A percentile compares a stretch with the other conserved stretches of the same genome.
These are phyloP conservation scores for Pontederia paniculata DNA, from an alignment of 176 grass and related monocot genomes.

Conservation along the genomic window DNA sequence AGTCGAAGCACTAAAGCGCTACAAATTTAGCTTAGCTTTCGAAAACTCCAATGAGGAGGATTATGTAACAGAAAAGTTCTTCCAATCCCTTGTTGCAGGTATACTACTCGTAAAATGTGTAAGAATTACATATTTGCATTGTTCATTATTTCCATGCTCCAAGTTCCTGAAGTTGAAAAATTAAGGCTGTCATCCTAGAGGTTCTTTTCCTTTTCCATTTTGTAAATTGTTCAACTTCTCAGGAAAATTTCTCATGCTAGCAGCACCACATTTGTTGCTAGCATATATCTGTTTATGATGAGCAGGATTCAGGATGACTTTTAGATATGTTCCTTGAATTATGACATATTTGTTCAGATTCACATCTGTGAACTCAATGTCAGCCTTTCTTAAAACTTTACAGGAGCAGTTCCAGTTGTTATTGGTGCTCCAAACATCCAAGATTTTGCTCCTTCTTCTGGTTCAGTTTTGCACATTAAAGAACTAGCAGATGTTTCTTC, in stretches of 20 bases:
- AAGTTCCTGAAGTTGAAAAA: background rate
- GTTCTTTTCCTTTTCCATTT: no score
- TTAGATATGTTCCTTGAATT: background rate
- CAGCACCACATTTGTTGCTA: no score
- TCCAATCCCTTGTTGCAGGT: slow-evolving; percentile 91
- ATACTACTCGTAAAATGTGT: slow-evolving; percentile 3
- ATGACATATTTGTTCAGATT: background rate
- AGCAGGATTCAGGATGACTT: no score
- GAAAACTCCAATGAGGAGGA: slow-evolving; percentile 98
- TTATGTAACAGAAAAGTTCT: slow-evolving; percentile 92
- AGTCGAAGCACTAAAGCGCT: slow-evolving; percentile 62
- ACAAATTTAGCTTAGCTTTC: slow-evolving; percentile 98
- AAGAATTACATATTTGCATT: background rate
- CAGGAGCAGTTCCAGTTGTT: slow-evolving; percentile 84
- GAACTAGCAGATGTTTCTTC: slow-evolving; percentile 51
- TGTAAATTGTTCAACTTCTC: no score
- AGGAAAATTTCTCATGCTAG: no score
- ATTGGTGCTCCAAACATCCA: slow-evolving; percentile 94
- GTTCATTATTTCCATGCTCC: slow-evolving; percentile 2
- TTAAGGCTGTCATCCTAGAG: background rate
- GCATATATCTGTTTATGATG: no score
- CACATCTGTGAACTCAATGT: slow-evolving; percentile 4
- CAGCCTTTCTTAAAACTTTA: background rate
- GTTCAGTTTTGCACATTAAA: slow-evolving; percentile 80
- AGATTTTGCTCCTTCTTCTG: slow-evolving; percentile 68